A percentile compares a stretch with the other conserved stretches of the same genome.
phyloP scores from a whole-genome alignment of 2,329 filamentous ascomycete species.

The Fusarium torreyae region DNA sequence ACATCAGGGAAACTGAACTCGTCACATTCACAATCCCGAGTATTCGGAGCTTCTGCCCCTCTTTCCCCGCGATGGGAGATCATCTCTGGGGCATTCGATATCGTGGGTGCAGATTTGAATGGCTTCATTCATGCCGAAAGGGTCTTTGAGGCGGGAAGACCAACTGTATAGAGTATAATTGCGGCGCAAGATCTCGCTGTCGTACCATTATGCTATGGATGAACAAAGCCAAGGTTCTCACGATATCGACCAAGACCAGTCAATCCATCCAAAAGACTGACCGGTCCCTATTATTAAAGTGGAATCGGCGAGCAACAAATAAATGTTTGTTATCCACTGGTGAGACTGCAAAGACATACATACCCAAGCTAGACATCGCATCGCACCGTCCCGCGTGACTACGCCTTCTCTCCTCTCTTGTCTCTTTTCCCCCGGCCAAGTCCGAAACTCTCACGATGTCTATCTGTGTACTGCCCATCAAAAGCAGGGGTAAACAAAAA shows the following conservation, averaged over 20 bases:
- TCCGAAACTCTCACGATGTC: constrained; percentile 23
- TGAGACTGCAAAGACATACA: background rate
- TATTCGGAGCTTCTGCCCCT: constrained; percentile 34
- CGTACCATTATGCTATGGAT: constrained; percentile 1
- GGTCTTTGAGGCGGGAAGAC: too few species aligned
- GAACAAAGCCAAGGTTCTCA: background rate
- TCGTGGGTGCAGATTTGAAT: background rate
- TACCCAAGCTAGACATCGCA: too few species aligned
- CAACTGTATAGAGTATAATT: too few species aligned
- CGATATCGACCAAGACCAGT: background rate
- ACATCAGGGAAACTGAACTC: constrained; percentile 15
- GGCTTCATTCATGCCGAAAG: too few species aligned
- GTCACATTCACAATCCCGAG: constrained; percentile 22
- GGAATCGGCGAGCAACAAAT: background rate
- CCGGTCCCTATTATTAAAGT: background rate
- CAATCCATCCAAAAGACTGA: background rate
- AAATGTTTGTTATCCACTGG: background rate
- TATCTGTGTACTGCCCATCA: background rate
- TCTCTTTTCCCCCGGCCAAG: constrained; percentile 30
- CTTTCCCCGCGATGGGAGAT: constrained; percentile 31
- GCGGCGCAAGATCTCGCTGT: background rate
- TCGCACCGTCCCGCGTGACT: background rate
- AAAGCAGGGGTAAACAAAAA: constrained; percentile 6
- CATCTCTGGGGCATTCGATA: background rate
- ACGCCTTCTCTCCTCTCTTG: constrained; percentile 22